Evolutionary conservation across 768 basidiomycete species (phyloP).

Genomic region (Podaxis carcinomalis): DNA sequence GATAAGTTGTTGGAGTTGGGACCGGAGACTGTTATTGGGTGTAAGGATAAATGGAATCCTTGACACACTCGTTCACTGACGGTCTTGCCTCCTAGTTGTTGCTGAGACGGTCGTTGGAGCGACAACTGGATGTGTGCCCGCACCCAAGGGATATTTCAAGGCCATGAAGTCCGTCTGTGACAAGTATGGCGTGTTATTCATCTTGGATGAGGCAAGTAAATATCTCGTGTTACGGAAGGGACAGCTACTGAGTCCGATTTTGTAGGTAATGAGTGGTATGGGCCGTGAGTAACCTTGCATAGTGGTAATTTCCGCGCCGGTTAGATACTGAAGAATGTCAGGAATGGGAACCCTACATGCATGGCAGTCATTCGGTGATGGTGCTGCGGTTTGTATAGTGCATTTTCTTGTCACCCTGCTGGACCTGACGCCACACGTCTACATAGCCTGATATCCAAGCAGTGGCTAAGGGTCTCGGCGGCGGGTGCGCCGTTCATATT

Average conservation of each 20-base stretch:
- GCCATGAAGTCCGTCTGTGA: slow-evolving; percentile 82
- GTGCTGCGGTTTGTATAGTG: slow-evolving; percentile 38
- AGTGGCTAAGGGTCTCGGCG: slow-evolving; percentile 86
- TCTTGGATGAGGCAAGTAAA: slow-evolving; percentile 69
- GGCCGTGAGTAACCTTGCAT: slow-evolving; percentile 51
- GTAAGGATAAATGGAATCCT: slow-evolving; percentile 27
- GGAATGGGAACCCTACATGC: slow-evolving; percentile 86
- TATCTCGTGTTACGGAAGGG: not conserved
- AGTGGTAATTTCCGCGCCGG: not conserved
- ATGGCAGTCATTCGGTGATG: slow-evolving; percentile 83
- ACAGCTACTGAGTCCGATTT: not conserved
- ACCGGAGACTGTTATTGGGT: slow-evolving; percentile 77
- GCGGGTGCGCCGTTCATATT: slow-evolving; percentile 51
- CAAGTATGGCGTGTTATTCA: slow-evolving; percentile 73
- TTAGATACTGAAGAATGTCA: slow-evolving; percentile 20
- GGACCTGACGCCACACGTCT: not conserved
- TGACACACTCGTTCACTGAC: not conserved
- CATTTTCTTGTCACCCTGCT: not conserved
- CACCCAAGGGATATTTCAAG: slow-evolving; percentile 82
- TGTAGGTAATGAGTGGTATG: slow-evolving; percentile 82
- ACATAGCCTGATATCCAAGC: slow-evolving; percentile 78
- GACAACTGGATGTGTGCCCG: slow-evolving; percentile 68
- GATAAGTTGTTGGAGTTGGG: slow-evolving; percentile 82
- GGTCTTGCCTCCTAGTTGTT: slow-evolving; percentile 44
- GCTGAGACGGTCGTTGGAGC: slow-evolving; percentile 89